Conservation (phyloP, 169 alveolate species). For the Neospora caninum region DNA sequence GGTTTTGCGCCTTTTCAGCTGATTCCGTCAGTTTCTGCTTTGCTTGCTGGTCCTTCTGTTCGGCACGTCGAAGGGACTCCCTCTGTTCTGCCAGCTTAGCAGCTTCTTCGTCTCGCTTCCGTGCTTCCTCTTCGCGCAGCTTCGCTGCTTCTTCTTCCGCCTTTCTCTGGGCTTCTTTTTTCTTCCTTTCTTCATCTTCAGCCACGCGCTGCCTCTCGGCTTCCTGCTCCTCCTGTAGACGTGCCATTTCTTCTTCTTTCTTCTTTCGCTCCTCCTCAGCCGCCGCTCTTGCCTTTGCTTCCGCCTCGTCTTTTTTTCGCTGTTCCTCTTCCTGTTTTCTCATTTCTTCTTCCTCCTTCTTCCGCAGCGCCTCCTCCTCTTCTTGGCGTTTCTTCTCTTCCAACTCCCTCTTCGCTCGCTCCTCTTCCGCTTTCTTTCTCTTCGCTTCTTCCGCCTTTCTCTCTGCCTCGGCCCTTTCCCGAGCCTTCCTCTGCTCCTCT, state of each 20-base stretch:
- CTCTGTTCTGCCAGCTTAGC: conserved; percentile 21
- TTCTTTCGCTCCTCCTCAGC: not conserved
- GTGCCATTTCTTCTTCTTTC: not conserved
- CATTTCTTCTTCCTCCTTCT: conserved; percentile 27
- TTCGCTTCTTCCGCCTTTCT: conserved; percentile 23
- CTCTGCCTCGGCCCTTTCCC: conserved; percentile 7
- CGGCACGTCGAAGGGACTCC: not conserved
- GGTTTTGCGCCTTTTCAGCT: not conserved
- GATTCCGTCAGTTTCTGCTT: not conserved
- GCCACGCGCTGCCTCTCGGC: not conserved
- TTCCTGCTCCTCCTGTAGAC: not conserved
- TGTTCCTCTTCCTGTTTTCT: conserved; percentile 4
- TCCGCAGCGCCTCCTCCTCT: not conserved
- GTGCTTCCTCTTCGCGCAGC: not conserved
- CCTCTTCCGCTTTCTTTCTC: not conserved
- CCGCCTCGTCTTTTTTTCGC: not conserved
- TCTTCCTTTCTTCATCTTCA: not conserved
- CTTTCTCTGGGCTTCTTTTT: not conserved
- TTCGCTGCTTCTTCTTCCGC: conserved; percentile 7
- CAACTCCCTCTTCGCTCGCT: not conserved
- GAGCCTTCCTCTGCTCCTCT: not conserved
- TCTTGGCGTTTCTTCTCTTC: not conserved
- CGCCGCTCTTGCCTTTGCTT: not conserved
- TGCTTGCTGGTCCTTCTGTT: not conserved
- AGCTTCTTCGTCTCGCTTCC: not conserved